A percentile compares a stretch with the other conserved stretches of the same genome.
phyloP scores from a whole-genome alignment of 768 basidiomycete species.

The Leccinum broughii region DNA sequence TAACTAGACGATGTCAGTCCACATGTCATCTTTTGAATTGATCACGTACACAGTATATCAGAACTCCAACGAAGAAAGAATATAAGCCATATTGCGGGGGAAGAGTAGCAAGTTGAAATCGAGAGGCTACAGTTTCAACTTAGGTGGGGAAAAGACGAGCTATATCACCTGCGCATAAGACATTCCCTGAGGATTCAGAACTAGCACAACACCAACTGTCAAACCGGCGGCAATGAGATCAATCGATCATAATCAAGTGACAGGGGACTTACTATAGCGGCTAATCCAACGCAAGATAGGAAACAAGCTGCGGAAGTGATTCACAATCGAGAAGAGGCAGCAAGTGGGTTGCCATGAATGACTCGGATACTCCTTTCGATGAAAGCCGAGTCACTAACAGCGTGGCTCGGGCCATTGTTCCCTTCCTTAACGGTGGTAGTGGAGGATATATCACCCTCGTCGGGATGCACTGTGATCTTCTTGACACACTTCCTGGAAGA shows the following conservation, averaged over 20 bases:
- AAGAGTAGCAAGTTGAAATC: not conserved
- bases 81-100: not conserved
- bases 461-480: not conserved
- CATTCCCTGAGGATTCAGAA: not conserved
- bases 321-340: not conserved
- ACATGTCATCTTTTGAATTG: not conserved
- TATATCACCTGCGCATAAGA: not conserved
- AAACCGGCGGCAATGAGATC: not conserved
- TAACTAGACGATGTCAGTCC: not conserved
- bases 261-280: not conserved
- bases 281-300: not conserved
- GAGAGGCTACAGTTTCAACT: not conserved
- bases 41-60: not conserved
- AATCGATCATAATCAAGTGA: not conserved
- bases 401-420: not conserved
- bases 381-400: not conserved
- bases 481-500: not conserved
- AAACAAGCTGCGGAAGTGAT: not conserved
- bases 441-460: not conserved
- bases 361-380: not conserved
- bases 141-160: not conserved
- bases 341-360: not conserved
- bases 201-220: not conserved
- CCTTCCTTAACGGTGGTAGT: not conserved
- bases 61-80: not conserved